These are phyloP conservation scores for Clarireedia homoeocarpa DNA, from an alignment of 2,329 filamentous ascomycete species.

Conservation along the genomic window DNA sequence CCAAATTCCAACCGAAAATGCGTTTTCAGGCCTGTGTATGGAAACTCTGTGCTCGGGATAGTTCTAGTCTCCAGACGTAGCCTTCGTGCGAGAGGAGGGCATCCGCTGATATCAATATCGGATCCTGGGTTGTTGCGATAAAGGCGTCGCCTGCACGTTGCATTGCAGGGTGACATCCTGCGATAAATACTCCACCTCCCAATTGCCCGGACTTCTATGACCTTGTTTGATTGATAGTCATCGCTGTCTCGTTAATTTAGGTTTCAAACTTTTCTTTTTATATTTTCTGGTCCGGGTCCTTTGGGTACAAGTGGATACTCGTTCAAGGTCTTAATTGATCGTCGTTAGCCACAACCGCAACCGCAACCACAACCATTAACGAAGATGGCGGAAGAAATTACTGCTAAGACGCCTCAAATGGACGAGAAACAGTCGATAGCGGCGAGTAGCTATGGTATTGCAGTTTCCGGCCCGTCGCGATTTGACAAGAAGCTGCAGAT, in stretches of 20 bases:
- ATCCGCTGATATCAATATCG: not conserved
- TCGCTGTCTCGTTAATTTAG: not conserved
- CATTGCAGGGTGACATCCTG: not conserved
- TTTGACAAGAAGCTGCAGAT: conserved; percentile 9
- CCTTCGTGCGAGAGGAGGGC: not conserved
- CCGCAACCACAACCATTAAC: no score
- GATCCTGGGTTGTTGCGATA: not conserved
- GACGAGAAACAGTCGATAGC: not conserved
- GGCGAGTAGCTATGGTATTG: not conserved
- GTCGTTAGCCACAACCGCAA: no score
- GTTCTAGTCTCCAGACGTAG: not conserved
- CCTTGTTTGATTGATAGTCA: not conserved
- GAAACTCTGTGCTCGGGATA: not conserved
- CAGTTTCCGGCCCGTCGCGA: not conserved
- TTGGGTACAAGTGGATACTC: not conserved
- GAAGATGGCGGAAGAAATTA: not conserved
- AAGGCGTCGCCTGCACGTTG: not conserved
- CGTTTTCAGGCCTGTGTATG: no score
- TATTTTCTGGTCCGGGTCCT: not conserved
- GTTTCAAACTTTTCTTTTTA: not conserved
- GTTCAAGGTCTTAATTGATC: not conserved
- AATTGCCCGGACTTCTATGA: not conserved
- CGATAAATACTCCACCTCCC: not conserved
- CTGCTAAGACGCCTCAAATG: not conserved
- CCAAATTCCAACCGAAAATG: no score